Evolutionary conservation across 2,329 filamentous ascomycete genomes (phyloP), one percentile per base, ranked within the genome.

Genomic region (Shiraia sp.): DNA sequence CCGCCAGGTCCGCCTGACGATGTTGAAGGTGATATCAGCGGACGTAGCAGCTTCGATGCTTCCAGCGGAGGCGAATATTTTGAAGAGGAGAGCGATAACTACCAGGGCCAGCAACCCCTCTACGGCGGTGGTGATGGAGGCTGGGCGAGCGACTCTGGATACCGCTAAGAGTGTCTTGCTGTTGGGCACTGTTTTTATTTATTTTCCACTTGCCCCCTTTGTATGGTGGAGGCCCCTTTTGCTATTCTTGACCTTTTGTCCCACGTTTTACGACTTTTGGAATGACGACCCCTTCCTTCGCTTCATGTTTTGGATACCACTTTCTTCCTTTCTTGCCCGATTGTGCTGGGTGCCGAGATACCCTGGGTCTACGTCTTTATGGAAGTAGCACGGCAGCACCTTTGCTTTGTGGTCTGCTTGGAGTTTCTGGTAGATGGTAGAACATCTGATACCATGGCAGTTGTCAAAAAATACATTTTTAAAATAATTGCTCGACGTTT

Each of bases 21-120:
- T 32, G 73, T 77, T 24, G 70, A 73, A 2, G 75, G 73, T 36
- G 88, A 89, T 47, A 71, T 87, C n/a, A 88, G 85, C 57, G 87
- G 87, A 0, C 79, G 86, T 37, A 90, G 87, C 51, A 90, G 86
- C 51, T 93, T 92, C 57, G 90, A 95, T 61, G 69, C 67, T 4
- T 88, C 86, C 42, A 88, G 76, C 35, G 79, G 79, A 30, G 78
- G 77, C 43, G 80, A 91, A 61, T 87, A 85, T 50, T 86, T 87
- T 42, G 85, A 81, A 10, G 87, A 90, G 38, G 82, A 90, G 44
- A 78, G 79, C 36, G 84, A 86, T 22, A 22, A 22, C 24, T 67
- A 60, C 38, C 53, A 53, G 26, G 41, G 41, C 27, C 56, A 62
- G 31, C 63, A 67, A 24, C 36, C 55, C 13, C 55, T 60, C 5